Conservation (phyloP, 345 rosid species). For the Eucalyptus polyanthemos region DNA sequence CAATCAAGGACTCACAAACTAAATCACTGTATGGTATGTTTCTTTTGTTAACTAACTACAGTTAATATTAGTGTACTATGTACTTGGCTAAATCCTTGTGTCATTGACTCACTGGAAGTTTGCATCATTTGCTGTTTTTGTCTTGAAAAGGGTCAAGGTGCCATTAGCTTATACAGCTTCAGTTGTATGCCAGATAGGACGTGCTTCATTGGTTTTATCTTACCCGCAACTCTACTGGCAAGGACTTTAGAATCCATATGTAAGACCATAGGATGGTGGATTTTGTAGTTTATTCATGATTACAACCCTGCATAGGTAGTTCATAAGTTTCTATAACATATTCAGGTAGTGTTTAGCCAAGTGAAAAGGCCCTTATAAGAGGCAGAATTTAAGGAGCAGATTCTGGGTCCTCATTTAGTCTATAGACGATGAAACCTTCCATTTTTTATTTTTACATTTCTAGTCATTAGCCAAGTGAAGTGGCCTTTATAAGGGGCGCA, state of each 20-base stretch:
- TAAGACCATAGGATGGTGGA: neutral
- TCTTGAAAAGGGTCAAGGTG: neutral
- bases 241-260: neutral
- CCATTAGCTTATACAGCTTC: neutral
- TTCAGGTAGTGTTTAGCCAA: neutral
- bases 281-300: neutral
- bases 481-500: neutral
- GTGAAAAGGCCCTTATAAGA: neutral
- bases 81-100: neutral
- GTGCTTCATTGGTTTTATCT: neutral
- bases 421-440: neutral
- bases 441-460: neutral
- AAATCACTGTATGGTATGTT: conserved; percentile 41
- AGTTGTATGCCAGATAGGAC: neutral
- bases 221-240: neutral
- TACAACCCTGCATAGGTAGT: neutral
- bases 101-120: neutral
- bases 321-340: neutral
- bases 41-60: neutral
- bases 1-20: conserved; percentile 61
- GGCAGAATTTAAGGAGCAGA: neutral
- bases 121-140: neutral
- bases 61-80: neutral
- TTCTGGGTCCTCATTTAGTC: neutral
- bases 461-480: neutral